Conservation (phyloP, 495 filamentous ascomycete genomes). For the Penicillium nucicola region DNA sequence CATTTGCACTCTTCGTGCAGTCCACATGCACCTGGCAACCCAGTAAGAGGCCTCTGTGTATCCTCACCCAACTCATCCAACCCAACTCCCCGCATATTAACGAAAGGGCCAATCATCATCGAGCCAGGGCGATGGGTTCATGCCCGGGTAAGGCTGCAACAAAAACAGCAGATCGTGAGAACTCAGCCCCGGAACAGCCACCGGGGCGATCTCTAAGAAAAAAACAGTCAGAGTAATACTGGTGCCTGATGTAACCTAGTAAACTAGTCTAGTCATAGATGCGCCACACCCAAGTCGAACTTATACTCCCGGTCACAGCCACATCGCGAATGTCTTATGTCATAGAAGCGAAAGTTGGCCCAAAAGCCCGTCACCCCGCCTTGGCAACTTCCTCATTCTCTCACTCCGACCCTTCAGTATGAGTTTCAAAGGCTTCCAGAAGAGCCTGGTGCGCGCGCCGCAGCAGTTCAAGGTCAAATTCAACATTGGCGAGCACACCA, state of each 20-base stretch:
- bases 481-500: constrained; percentile 89
- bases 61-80: no score
- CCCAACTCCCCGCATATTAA: not conserved
- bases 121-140: not conserved
- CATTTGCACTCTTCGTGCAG: no score
- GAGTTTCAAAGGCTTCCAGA: constrained; percentile 96
- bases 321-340: constrained; percentile 32
- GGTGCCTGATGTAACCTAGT: not conserved
- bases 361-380: constrained; percentile 17
- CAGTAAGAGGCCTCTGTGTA: no score
- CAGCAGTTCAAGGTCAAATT: constrained; percentile 89
- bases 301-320: constrained; percentile 17
- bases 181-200: not conserved
- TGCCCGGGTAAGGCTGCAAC: constrained; percentile 1
- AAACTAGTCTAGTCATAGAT: no score
- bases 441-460: constrained; percentile 81
- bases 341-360: constrained; percentile 29
- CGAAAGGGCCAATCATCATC: not conserved
- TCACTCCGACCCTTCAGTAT: constrained; percentile 42
- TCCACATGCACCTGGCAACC: no score
- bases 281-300: constrained; percentile 4
- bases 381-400: constrained; percentile 6
- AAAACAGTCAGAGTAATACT: not conserved
- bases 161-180: not conserved
- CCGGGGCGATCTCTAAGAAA: not conserved